These are phyloP conservation scores for Cephalotrichum gorgonifer DNA, from an alignment of 2,329 filamentous ascomycete genomes.

Conservation along the genomic window DNA sequence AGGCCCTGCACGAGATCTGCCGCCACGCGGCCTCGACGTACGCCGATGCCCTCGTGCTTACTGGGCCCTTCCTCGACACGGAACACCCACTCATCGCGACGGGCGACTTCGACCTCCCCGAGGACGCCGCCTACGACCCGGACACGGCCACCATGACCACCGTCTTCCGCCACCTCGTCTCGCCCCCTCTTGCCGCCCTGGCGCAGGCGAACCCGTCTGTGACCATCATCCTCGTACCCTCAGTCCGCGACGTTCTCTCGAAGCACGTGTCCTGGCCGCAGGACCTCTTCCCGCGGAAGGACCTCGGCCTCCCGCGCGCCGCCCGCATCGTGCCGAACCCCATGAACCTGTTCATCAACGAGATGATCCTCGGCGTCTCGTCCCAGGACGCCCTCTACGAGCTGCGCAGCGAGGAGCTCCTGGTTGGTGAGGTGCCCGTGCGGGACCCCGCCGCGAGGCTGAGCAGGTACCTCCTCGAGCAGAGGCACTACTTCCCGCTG, in stretches of 20 bases:
- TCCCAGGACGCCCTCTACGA: conserved; percentile 79
- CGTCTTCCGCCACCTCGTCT: conserved; percentile 73
- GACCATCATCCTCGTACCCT: conserved; percentile 75
- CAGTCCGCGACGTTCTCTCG: conserved; percentile 69
- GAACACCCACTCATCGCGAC: conserved; percentile 81
- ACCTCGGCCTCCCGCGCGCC: conserved; percentile 69
- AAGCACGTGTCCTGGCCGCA: conserved; percentile 80
- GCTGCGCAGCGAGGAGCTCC: conserved; percentile 62
- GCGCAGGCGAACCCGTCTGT: conserved; percentile 60
- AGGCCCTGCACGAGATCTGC: conserved; percentile 75
- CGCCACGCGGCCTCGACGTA: conserved; percentile 62
- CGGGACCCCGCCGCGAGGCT: conserved; percentile 41
- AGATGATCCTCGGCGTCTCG: conserved; percentile 70
- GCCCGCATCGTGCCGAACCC: conserved; percentile 79
- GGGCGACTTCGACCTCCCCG: conserved; percentile 68
- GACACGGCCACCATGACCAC: conserved; percentile 73
- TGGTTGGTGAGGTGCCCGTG: conserved; percentile 33
- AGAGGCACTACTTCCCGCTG: conserved; percentile 82
- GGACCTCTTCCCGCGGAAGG: conserved; percentile 52
- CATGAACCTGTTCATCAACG: conserved; percentile 81
- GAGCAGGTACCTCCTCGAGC: conserved; percentile 71
- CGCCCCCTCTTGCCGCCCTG: conserved; percentile 62
- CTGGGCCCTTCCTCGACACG: conserved; percentile 81
- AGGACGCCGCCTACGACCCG: conserved; percentile 55
- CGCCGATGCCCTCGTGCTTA: conserved; percentile 69